A percentile compares a stretch with the other conserved stretches of the same genome.
Conservation (phyloP, 768 basidiomycete species). For the Dentipellis sp. region DNA sequence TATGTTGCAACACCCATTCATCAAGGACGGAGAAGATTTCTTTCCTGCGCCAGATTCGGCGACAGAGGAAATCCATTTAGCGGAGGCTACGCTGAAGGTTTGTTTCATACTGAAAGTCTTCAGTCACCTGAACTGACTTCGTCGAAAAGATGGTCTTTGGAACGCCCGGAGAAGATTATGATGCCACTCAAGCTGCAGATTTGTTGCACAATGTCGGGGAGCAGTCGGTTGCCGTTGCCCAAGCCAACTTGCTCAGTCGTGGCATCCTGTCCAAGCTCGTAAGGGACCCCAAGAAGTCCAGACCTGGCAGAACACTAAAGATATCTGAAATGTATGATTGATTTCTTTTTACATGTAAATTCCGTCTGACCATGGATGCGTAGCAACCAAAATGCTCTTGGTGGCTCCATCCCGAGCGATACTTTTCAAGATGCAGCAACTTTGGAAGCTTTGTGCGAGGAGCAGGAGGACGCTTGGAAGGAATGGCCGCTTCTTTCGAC, state of each 20-base stretch:
- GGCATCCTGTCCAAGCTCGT: conserved; percentile 60
- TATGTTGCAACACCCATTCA: conserved; percentile 48
- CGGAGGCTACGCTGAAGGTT: conserved; percentile 70
- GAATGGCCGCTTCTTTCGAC: conserved; percentile 76
- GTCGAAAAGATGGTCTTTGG: conserved; percentile 62
- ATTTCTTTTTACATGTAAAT: background rate
- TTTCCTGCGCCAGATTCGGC: conserved; percentile 19
- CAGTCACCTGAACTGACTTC: background rate
- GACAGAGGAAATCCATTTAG: conserved; percentile 37
- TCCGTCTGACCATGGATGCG: background rate
- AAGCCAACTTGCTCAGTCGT: conserved; percentile 49
- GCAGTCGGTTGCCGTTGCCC: conserved; percentile 43
- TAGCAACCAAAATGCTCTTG: conserved; percentile 61
- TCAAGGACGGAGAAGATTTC: conserved; percentile 31
- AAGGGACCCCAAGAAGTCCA: conserved; percentile 50
- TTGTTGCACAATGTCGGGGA: conserved; percentile 53
- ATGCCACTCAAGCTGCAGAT: conserved; percentile 44
- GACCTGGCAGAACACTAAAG: conserved; percentile 66
- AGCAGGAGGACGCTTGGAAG: conserved; percentile 45
- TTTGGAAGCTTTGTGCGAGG: conserved; percentile 46
- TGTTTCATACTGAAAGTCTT: background rate
- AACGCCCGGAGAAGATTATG: conserved; percentile 60
- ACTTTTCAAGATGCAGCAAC: conserved; percentile 64
- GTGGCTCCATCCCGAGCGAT: conserved; percentile 54
- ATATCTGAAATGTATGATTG: conserved; percentile 61